Evolutionary conservation across 306 rosid species (phyloP), one percentile per base, ranked within the genome.

Genomic region (Rubus idaeus): DNA sequence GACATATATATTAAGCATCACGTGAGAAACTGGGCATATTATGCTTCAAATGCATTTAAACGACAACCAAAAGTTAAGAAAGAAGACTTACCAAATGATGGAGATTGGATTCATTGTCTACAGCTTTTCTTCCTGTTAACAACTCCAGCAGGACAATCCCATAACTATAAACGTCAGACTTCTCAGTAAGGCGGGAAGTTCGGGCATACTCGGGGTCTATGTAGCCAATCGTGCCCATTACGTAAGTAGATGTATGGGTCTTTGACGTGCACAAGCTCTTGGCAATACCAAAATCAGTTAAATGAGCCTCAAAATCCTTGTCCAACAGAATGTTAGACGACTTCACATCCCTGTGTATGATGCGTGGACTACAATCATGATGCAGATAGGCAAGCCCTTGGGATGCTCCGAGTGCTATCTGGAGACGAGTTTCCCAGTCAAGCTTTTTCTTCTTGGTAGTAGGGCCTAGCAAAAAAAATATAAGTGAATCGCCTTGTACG

Each of bases 161-260:
- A 16, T 88, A 95, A 84, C 99, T 95, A 75, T 95, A 95, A 9
- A 95, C 93, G 82, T 95, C 97, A 0, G 99, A 95, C 51, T 95
- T 95, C 84, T 95, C 99, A 2, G 95, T 95, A 74, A 95, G 97
- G 20, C 97, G 92, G 8, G 97, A 90, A 52, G 99, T 95, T 60
- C 96, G 84, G 14, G 97, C 99, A 79, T 95, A 95, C 83, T 95
- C 99, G 1, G 99, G 99, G 70, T 95, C 99, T 23, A 95, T 95
- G 68, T 95, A 95, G 70, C 99, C 99, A 71, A 95, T 95, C 13
- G 99, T 95, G 81, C 99, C 99, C 91, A 92, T 87, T 65, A 95
- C 71, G 70, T 85, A 91, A 20, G 99, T 95, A 5, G 99, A 92
- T 30, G 99, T 91, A n/a, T 89, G 85, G 1, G 99, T 71, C 77